These are phyloP conservation scores for Verticillium dahliae DNA, from an alignment of 2,329 filamentous ascomycete species.

Conservation along the genomic window DNA sequence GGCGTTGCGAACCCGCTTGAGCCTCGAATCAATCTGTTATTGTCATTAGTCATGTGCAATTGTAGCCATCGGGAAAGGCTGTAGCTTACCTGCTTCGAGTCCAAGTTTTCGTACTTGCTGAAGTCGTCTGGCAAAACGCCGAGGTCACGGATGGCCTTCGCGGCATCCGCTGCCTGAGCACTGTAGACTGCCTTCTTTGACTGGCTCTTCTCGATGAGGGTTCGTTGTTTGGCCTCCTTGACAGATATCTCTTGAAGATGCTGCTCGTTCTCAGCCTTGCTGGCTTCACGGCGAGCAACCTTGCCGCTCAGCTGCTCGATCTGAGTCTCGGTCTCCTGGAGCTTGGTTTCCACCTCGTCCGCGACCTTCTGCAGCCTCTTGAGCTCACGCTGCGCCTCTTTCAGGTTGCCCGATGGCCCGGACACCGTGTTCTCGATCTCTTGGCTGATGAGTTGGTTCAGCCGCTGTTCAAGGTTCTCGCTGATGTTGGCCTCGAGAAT, in stretches of 20 bases:
- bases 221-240: slow-evolving; percentile 79
- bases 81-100: slow-evolving; percentile 62
- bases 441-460: slow-evolving; percentile 77
- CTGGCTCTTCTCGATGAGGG: slow-evolving; percentile 85
- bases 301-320: slow-evolving; percentile 49
- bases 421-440: slow-evolving; percentile 56
- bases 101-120: slow-evolving; percentile 79
- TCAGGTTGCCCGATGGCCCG: slow-evolving; percentile 54
- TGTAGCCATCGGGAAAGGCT: background rate
- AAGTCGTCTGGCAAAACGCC: slow-evolving; percentile 93
- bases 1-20: slow-evolving; percentile 87
- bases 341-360: slow-evolving; percentile 58
- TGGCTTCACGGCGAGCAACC: slow-evolving; percentile 47
- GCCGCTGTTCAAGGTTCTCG: slow-evolving; percentile 80
- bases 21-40: slow-evolving; percentile 51
- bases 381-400: slow-evolving; percentile 74
- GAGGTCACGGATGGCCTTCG: slow-evolving; percentile 84
- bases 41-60: slow-evolving; percentile 6
- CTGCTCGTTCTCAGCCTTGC: slow-evolving; percentile 59
- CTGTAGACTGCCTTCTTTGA: slow-evolving; percentile 78
- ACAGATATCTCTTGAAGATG: slow-evolving; percentile 69
- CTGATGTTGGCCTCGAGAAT: slow-evolving; percentile 80
- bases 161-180: slow-evolving; percentile 71
- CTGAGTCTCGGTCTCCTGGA: slow-evolving; percentile 67
- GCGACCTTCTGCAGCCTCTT: slow-evolving; percentile 67